Evolutionary conservation across 2,329 filamentous ascomycete species (phyloP).

Genomic region (Alternaria consortialis): DNA sequence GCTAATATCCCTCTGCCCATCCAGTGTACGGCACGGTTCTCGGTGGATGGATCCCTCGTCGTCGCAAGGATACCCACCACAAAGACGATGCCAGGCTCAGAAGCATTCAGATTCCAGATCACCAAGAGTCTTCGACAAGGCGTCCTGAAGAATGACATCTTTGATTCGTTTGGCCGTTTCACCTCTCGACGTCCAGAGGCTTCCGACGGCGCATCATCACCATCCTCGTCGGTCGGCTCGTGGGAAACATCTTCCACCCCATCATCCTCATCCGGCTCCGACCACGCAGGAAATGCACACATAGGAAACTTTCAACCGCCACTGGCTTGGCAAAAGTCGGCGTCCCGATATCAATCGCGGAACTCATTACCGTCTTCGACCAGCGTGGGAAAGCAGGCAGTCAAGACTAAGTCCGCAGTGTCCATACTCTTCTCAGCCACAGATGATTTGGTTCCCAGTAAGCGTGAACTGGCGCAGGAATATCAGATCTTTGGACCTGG

Average conservation of each 20-base stretch:
- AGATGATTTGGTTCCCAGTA: conserved; percentile 77
- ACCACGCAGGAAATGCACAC: conserved; percentile 51
- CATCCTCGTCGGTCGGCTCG: conserved; percentile 41
- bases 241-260: conserved; percentile 51
- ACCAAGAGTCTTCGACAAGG: conserved; percentile 36
- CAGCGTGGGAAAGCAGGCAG: conserved; percentile 38
- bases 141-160: conserved; percentile 59
- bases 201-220: conserved; percentile 37
- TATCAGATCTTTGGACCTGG: conserved; percentile 88
- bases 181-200: conserved; percentile 27
- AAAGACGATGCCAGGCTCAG: conserved; percentile 40
- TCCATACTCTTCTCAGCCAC: conserved; percentile 72
- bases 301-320: conserved; percentile 60
- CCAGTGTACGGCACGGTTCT: conserved; percentile 66
- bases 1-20: conserved; percentile 71
- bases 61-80: conserved; percentile 57
- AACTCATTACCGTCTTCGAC: conserved; percentile 52
- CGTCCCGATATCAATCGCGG: conserved; percentile 65
- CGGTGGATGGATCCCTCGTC: conserved; percentile 64
- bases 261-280: conserved; percentile 48
- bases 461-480: conserved; percentile 75
- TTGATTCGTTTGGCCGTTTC: conserved; percentile 69
- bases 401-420: conserved; percentile 72
- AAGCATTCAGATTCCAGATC: conserved; percentile 39
- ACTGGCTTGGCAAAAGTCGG: conserved; percentile 61